Evolutionary conservation across 2,329 filamentous ascomycete species (phyloP), one percentile per base, ranked within the genome.

Genomic region (Aureobasidium leucospermi): DNA sequence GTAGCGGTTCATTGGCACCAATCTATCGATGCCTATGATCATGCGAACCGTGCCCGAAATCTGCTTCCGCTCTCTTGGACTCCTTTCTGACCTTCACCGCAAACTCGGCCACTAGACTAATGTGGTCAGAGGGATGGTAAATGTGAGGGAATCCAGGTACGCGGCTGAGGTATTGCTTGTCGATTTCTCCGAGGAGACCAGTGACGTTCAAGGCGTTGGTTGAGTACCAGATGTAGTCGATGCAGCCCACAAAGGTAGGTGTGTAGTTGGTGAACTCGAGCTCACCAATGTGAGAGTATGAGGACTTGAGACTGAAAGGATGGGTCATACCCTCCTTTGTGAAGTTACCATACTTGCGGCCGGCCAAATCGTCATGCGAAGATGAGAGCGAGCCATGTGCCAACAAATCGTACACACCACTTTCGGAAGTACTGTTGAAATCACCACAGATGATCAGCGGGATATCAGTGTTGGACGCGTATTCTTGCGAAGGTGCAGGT

Each of bases 221-320:
- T 60, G 91, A 92, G 75, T 96, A 99, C 91, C 92, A 97, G 68
- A 99, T 90, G 74, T 97, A 96, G 72, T 99, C 94, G 65, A 99
- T 88, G 60, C 95, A 89, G 63, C 91, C 92, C 55, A 85, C 84
- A 75, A 96, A 99, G n/a, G 85, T 85, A 1, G 94, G 92, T 13
- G 91, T 95, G 75, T 97, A 99, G 75, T 99, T 99, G 48, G 94
- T 99, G 73, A 96, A 99, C 4, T 85, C 85, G 67, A 97, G 78
- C 71, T 96, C 90, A 60, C 91, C 88, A 56, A 96, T 87, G 63
- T 88, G 84, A 38, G 84, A 84, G 73, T 99, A 99, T 3, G 91
- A 86, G 23, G 94, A 96, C 69, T 94, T 90, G 65, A 99, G 79
- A 69, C 87, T 93, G 78, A 97, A 99, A 0, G 92, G 91, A 73